These are phyloP conservation scores for Septoria linicola DNA, from an alignment of 2,329 filamentous ascomycete genomes.

Conservation along the genomic window DNA sequence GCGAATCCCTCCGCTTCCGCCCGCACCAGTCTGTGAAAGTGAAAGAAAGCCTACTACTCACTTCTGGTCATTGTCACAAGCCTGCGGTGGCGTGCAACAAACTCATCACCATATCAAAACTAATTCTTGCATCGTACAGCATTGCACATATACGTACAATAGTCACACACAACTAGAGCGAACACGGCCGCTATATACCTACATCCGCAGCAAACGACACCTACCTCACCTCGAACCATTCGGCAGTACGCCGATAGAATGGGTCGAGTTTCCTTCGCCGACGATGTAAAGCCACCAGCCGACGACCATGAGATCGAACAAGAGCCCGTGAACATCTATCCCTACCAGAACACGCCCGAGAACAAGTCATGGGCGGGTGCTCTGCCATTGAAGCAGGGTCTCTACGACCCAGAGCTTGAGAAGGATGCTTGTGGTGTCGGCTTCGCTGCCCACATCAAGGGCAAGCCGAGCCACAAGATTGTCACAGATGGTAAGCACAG, in stretches of 20 bases:
- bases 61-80: conserved; percentile 13
- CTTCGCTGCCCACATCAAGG: conserved; percentile 98
- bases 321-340: conserved; percentile 65
- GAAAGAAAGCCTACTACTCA: conserved; percentile 9
- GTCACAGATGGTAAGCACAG: conserved; percentile 83
- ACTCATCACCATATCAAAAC: conserved; percentile 4
- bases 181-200: neutral
- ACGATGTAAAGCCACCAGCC: conserved; percentile 48
- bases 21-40: conserved; percentile 4
- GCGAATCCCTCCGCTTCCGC: conserved; percentile 10
- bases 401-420: conserved; percentile 93
- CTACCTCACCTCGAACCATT: conserved; percentile 31
- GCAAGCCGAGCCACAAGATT: conserved; percentile 95
- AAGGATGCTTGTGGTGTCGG: conserved; percentile 99
- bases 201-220: conserved; percentile 7
- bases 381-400: conserved; percentile 95
- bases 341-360: conserved; percentile 74
- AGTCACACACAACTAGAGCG: neutral
- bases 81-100: conserved; percentile 8
- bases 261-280: conserved; percentile 54
- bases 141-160: conserved; percentile 5
- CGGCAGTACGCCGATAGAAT: conserved; percentile 56
- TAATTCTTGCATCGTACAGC: conserved; percentile 7
- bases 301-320: conserved; percentile 51
- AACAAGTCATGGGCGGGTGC: conserved; percentile 94